Evolutionary conservation across 768 basidiomycete genomes (phyloP), one percentile per base, ranked within the genome.

Genomic region (Russula lepida): DNA sequence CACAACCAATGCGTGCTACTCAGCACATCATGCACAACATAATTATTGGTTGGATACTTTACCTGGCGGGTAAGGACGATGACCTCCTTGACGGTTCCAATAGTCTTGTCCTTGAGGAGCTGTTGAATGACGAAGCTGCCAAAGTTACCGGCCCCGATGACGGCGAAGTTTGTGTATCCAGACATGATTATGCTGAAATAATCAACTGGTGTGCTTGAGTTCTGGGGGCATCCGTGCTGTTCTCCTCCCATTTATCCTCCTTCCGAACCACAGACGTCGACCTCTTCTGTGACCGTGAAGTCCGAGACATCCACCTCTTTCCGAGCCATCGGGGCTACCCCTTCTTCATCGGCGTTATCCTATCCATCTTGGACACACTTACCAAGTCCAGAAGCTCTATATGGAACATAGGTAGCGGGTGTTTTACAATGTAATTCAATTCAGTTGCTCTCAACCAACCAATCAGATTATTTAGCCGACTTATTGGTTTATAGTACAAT

Each of bases 71-170:
- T 60, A 5, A 66, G 65, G 37, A 66, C 50, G 43, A 57, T 43
- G 12, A 66, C 59, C 19, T 60, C 37, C 33, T 56, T 50, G 37
- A 66, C 41, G 7, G 21, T 60, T 3, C 65, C 64, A 4, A 35
- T 49, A 1, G 47, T 39, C 46, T 66, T 59, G 17, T 62, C 61
- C 30, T 54, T 54, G 44, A 54, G 37, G 46, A 62, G 54, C 17
- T 62, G 61, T 17, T 44, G 61, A 27, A 67, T 27, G 32, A 67
- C 23, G 44, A 43, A 67, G 17, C n/a, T 60, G 6, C 66, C 66
- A 44, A 67, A 15, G 6, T 30, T 63, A 19, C 66, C 66, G 9
- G 66, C 66, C 2, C 66, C 66, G 9, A 62, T 39, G n/a, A 67
- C 53, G 3, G 65, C 60, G 28, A 67, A 67, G 48, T 55, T 63